Evolutionary conservation across 768 basidiomycete genomes (phyloP), one percentile per base, ranked within the genome.

Genomic region (Sutorius australiensis): DNA sequence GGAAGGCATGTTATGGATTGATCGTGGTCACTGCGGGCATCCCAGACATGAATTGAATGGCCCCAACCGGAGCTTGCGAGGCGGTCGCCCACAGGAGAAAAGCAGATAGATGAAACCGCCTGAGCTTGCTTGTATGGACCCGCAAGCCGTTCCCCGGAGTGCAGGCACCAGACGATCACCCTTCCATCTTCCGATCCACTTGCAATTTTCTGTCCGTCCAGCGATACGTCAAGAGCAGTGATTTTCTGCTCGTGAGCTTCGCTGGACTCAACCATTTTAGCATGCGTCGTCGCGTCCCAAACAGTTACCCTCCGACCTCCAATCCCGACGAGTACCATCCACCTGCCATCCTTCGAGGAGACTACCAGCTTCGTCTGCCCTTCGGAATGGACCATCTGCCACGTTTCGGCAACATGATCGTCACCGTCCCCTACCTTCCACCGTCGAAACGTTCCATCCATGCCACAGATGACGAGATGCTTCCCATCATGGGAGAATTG

Each of bases 181-280:
- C 36, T 24, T 43, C 63, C 60, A 10, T 65, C 64, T 3, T 12
- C 50, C 13, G 62, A 61, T 10, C 62, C 64, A 48, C 54, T 65
- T 38, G 63, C 64, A 8, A 67, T 44, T 33, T 45, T 67, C 4
- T 43, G 46, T 16, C 42, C 33, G 14, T 65, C 55, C 7, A 13
- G 34, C 1, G 64, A 67, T 9, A 67, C 52, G 31, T 62, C 62
- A n/a, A 65, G 56, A 6, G 57, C 38, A 10, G 50, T 54, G 6
- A 67, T 65, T 17, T 46, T 51, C 32, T 56, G 43, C 1, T 51
- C 43, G 33, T 65, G 60, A 17, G 43, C 50, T 17, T 46, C 60
- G 9, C 13, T 24, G 31, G 46, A 62, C 39, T 55, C 53, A 34
- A 38, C 39, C 31, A 51, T 28, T 30, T 9, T 59, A 44, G 49